Base-by-base conservation (phyloP, 2,329 filamentous ascomycete species). In the Cladorrhinum sp. region DNA sequence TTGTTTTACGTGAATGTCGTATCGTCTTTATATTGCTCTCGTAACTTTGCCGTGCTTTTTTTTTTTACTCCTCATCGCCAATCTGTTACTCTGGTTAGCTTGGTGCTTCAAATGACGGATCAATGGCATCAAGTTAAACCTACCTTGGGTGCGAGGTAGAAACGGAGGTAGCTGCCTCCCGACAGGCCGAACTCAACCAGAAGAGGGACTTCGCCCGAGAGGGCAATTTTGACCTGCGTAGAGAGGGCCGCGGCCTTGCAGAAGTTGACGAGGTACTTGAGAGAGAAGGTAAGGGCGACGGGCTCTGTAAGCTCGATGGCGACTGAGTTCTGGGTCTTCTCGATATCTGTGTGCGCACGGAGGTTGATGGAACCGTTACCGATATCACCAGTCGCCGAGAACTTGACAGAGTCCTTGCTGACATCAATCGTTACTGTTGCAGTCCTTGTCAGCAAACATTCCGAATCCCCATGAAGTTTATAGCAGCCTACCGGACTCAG, bases 201-300 rank as follows among this genome's bases (percentile, higher is more conserved):
- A 67, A 99, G 86, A 26, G 95, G 95, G 56, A 99, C 94, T 79
- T 99, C 95, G 77, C 92, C 93, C 57, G 94, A 98, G 69, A 99
- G 84, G 79, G 90, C 96, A 70, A 99, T 88, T 80, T 90, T 95
- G 77, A 99, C 96, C 67, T 85, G 83, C 68, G 77, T 80, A 42
- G 93, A 94, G 64, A 99, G 82, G 57, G 86, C 88, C 65, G 92
- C 90, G 33, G 96, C 96, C 82, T 99, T 99, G 90, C 95, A 98
- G 82, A 99, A 99, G 85, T 98, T 98, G 83, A 96, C 91, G 2
- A 99, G 88, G 80, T 99, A 99, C 82, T 99, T 99, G 72, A 99
- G 89, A 33, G 95, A 98, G 82, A 99, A 99, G 55, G 94, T 98
- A 65, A 99, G 85, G 36, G 91, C 84, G 63, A 99, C 95, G 56